These are phyloP conservation scores for Podila clonocystis DNA, from an alignment of 192 early-diverging fungal genomes.

Conservation along the genomic window DNA sequence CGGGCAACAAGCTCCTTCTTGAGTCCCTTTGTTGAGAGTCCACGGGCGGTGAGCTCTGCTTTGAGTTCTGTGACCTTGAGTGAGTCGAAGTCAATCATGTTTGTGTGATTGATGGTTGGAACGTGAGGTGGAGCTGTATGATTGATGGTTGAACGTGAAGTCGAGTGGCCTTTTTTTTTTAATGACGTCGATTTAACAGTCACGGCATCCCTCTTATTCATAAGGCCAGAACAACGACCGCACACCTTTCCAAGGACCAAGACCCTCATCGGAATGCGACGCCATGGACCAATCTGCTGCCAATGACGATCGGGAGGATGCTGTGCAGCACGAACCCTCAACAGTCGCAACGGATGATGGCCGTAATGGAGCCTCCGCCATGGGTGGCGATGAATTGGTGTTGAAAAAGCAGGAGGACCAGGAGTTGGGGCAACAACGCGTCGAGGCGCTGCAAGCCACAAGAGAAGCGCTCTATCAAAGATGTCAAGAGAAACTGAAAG, in stretches of 20 bases:
- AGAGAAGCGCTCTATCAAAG: slow-evolving; percentile 26
- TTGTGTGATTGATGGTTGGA: background rate
- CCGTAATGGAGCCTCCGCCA: no score
- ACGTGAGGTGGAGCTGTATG: background rate
- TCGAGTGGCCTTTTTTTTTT: no score
- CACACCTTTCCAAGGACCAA: no score
- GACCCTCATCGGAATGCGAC: no score
- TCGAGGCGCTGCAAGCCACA: slow-evolving; percentile 13
- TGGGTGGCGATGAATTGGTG: no score
- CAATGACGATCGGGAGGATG: no score
- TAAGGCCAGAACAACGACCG: no score
- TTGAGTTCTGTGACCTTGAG: slow-evolving; percentile 72
- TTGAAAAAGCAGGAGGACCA: background rate
- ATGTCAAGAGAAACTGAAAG: slow-evolving; percentile 22
- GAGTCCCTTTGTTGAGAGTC: slow-evolving; percentile 66
- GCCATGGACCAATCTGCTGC: no score
- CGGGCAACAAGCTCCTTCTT: slow-evolving; percentile 73
- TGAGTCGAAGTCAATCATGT: slow-evolving; percentile 46
- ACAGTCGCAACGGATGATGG: no score
- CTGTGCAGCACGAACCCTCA: no score
- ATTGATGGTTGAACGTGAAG: background rate
- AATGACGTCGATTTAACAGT: slow-evolving; percentile 3
- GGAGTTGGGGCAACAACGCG: slow-evolving; percentile 7
- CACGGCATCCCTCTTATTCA: background rate
- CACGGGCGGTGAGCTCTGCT: slow-evolving; percentile 63